phyloP scores from a whole-genome alignment of 192 early-diverging fungal species.

The Backusella sp. region DNA sequence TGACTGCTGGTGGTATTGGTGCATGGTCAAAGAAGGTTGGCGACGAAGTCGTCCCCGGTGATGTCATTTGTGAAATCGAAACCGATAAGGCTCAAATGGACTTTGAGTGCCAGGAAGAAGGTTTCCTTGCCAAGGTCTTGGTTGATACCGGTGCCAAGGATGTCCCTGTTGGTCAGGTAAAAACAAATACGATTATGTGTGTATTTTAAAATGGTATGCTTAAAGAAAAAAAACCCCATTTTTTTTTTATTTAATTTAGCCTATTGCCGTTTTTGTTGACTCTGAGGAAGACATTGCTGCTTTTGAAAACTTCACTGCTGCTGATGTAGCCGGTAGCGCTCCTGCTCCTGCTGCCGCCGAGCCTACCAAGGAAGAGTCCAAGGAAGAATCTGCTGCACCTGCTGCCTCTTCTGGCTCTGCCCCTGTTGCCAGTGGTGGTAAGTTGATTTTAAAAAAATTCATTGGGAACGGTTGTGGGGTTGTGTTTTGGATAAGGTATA shows the following conservation, averaged over 20 bases:
- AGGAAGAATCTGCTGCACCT: constrained; percentile 16
- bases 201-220: neutral
- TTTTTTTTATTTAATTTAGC: constrained; percentile 43
- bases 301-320: constrained; percentile 79
- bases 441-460: neutral
- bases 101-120: constrained; percentile 98
- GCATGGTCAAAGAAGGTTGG: constrained; percentile 94
- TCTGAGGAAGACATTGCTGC: constrained; percentile 81
- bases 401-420: constrained; percentile 26
- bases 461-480: neutral
- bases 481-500: neutral
- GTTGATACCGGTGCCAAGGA: constrained; percentile 84
- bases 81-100: constrained; percentile 99
- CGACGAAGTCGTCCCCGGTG: constrained; percentile 85
- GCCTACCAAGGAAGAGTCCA: constrained; percentile 30
- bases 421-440: constrained; percentile 32
- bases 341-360: constrained; percentile 38
- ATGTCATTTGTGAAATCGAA: constrained; percentile 94
- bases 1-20: constrained; percentile 94
- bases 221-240: neutral
- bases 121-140: constrained; percentile 93
- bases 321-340: constrained; percentile 45
- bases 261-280: constrained; percentile 90
- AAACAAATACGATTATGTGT: neutral
- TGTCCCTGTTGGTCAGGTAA: constrained; percentile 72